Percentiles rank a stretch among this genome's conserved stretches.
Conservation (phyloP, 805 yeast species). For the Saturnispora kantuleensis region DNA sequence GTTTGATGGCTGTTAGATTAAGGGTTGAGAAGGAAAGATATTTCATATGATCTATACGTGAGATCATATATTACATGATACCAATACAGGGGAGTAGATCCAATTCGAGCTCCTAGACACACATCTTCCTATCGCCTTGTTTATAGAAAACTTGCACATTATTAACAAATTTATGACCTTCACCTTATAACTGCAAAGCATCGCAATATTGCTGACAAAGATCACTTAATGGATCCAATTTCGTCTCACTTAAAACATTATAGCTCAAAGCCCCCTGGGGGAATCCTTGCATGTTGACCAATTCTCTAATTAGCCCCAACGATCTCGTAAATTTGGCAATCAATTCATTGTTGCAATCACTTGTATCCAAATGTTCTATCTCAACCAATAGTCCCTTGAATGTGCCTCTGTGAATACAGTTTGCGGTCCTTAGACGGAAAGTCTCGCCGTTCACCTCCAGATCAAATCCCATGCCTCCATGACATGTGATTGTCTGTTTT, state of each 20-base stretch:
- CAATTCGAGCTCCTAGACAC: no score
- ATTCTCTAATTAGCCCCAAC: constrained; percentile 25
- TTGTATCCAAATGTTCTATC: constrained; percentile 33
- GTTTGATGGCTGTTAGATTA: constrained; percentile 26
- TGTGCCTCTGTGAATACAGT: constrained; percentile 63
- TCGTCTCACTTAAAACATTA: constrained; percentile 30
- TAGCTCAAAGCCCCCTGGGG: constrained; percentile 30
- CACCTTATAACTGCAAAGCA: constrained; percentile 28
- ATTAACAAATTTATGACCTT: neutral
- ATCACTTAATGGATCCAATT: constrained; percentile 29
- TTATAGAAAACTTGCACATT: neutral
- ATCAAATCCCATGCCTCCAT: constrained; percentile 59
- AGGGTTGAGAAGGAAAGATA: constrained; percentile 27
- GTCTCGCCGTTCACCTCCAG: constrained; percentile 28
- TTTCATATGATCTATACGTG: neutral
- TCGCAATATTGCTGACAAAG: constrained; percentile 32
- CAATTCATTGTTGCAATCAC: constrained; percentile 18
- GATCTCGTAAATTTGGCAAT: constrained; percentile 26
- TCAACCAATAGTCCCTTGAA: constrained; percentile 64
- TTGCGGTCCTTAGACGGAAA: constrained; percentile 52
- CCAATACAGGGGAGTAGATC: neutral
- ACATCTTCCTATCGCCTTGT: no score
- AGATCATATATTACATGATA: constrained; percentile 1
- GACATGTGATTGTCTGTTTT: constrained; percentile 63
- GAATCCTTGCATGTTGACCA: constrained; percentile 25